Conservation (phyloP, 345 rosid genomes). For the Salix exigua region DNA sequence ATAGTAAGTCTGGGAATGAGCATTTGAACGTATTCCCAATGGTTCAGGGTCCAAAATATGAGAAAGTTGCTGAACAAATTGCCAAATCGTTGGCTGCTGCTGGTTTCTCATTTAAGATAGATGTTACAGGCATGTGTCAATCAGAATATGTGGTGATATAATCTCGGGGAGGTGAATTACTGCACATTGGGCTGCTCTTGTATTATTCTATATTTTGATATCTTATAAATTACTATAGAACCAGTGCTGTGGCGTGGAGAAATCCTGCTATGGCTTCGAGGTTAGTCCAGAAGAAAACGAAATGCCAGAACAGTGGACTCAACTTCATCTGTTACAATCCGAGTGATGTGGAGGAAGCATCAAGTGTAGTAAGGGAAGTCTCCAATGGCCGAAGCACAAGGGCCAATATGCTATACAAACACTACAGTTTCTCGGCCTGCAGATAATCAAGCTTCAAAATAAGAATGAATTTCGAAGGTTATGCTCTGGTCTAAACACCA, state of each 20-base stretch:
- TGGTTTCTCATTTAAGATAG: constrained; percentile 84
- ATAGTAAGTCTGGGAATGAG: constrained; percentile 80
- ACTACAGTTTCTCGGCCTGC: neutral
- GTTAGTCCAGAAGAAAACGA: constrained; percentile 29
- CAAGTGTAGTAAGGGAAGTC: constrained; percentile 49
- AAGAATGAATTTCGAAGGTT: neutral
- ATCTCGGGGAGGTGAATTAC: no score
- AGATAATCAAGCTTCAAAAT: neutral
- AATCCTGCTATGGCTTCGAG: neutral
- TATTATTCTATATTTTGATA: neutral
- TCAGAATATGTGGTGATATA: no score
- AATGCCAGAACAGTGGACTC: constrained; percentile 81
- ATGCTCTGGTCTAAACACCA: neutral
- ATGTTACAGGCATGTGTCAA: constrained; percentile 60
- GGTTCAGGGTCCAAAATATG: constrained; percentile 72
- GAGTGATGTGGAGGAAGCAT: constrained; percentile 58
- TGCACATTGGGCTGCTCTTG: no score
- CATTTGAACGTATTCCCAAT: constrained; percentile 87
- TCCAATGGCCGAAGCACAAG: constrained; percentile 56
- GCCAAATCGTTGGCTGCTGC: constrained; percentile 63
- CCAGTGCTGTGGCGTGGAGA: neutral
- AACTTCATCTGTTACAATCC: constrained; percentile 56
- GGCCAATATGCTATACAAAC: constrained; percentile 33
- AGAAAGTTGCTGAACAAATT: constrained; percentile 64
- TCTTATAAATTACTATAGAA: neutral